Base-by-base conservation (phyloP, 345 rosid genomes). In the Murraya koenigii region DNA sequence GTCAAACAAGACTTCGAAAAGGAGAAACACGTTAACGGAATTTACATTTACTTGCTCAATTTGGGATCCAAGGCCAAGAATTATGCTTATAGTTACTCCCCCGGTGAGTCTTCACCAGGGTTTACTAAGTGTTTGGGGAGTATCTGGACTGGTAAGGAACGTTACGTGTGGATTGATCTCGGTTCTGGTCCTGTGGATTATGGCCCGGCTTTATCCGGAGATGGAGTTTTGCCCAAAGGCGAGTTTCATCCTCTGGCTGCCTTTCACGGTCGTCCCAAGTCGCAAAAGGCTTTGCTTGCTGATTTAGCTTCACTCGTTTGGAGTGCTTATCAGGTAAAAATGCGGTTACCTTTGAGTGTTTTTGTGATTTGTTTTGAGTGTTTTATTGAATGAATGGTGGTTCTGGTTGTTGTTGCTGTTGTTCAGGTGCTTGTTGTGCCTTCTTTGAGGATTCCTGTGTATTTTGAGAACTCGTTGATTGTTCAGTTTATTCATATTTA, bases 131-230 rank as follows among this genome's bases (percentile, higher is more conserved):
- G 98, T 62, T 74, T 89, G 49, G 98, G 99, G 22, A 91, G 86
- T 38, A 79, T 91, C 33, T 96, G 99, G 99, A 91, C 97, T 1
- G 99, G 99, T 2, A 88, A 85, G 65, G 97, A 94, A 47, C 85
- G 99, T 71, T 96, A 96, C 35, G 66, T 93, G 55, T 96, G 98
- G 98, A 86, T 94, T 77, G 99, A 94, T 86, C 89, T 96, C 52
- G 86, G 88, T 0, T 98, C 99, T 0, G 99, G 98, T 17, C 99
- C 98, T 3, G 95, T 96, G 26, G 99, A 96, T 72, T 94, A 96
- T 14, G 99, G 99, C 8, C 99, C 99, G 33, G 92, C 88, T 4
- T 80, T 96, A 36, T 96, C 99, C 9, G 99, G 99, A 26, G 99
- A 96, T 70, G 99, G 98, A 59, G 92, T 92, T 63, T 74, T 94